Conservation (phyloP, 192 early-diverging fungal species). For the Linnemannia zychae region DNA sequence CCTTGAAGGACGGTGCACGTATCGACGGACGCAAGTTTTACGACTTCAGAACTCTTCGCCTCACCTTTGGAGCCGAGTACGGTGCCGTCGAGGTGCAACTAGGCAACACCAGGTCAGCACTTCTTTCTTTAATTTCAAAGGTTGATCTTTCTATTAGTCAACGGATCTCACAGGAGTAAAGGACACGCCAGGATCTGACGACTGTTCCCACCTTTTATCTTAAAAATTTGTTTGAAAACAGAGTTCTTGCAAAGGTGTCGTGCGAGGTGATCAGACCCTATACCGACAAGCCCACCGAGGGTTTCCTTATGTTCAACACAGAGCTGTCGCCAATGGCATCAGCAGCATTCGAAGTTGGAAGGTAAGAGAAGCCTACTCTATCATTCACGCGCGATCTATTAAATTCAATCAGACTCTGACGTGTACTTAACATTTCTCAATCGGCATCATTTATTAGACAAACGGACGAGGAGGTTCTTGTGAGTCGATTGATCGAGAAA, state of each 20-base stretch:
- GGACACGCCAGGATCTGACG: not conserved
- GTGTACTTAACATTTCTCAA: too few species aligned
- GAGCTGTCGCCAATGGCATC: conserved; percentile 92
- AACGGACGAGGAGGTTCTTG: conserved; percentile 86
- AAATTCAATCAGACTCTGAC: not conserved
- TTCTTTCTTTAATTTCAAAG: not conserved
- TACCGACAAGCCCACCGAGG: conserved; percentile 88
- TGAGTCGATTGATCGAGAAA: conserved; percentile 91
- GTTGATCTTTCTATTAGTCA: not conserved
- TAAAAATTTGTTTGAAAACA: conserved; percentile 30
- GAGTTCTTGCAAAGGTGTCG: conserved; percentile 77
- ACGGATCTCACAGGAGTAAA: not conserved
- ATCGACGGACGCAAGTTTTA: conserved; percentile 84
- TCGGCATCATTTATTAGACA: conserved; percentile 55
- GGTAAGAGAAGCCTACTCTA: conserved; percentile 50
- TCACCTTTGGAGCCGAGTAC: conserved; percentile 76
- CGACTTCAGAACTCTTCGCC: conserved; percentile 78
- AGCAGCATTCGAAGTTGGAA: conserved; percentile 75
- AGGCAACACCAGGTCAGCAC: conserved; percentile 80
- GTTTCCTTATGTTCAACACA: conserved; percentile 86
- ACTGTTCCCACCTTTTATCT: too few species aligned
- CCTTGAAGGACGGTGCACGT: conserved; percentile 77
- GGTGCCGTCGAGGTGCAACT: conserved; percentile 85
- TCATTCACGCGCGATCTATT: not conserved
- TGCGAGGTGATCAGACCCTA: conserved; percentile 79